Base-by-base conservation (phyloP, 2,329 filamentous ascomycete species). In the Rhinocladiella mackenziei region DNA sequence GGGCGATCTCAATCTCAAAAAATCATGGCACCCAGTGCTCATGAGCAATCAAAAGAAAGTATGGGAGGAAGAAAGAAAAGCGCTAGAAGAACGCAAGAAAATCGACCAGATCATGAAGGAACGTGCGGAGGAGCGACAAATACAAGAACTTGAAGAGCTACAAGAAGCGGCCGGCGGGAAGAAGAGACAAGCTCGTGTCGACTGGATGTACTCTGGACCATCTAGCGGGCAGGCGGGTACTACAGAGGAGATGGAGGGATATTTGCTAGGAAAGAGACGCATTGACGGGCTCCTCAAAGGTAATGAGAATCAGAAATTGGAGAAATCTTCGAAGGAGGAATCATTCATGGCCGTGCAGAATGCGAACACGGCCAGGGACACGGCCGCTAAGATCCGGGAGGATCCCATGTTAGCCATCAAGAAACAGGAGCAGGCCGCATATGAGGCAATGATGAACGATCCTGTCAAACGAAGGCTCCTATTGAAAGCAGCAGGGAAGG, bases 131-230 rank as follows among this genome's bases (percentile, higher is more conserved):
- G 94, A 98, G 70, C 82, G 89, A 34, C 83, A 86, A 35, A 86
- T 95, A 55, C 88, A 96, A 65, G 89, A 97, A 64, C 79, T 97
- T 1, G 86, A 96, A 65, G 80, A 82, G 39, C 77, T 97, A 55
- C 87, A 96, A 44, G 92, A 96, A 67, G 83, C 84, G 2, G 84
- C 89, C 1, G 92, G 92, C 26, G 89, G 89, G 43, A 80, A 78
- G 58, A 89, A 88, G 61, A 77, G 84, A 40, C 70, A 84, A 20
- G 83, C 91, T 58, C 81, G 89, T 25, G 91, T 98, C 18, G 92
- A 97, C 60, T 98, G 92, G 87, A 96, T 98, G 88, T 98, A 98
- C 67, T 81, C 84, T 57, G 91, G 91, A 1, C 89, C 92, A 5
- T 84, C 83, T 37, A 76, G 74, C 44, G 86, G 87, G 25, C 83